Percentiles rank a stretch among this genome's conserved stretches.
phyloP scores from a whole-genome alignment of 1,284 basidiomycete species.

The Ceratorhiza oryzae-sativae region DNA sequence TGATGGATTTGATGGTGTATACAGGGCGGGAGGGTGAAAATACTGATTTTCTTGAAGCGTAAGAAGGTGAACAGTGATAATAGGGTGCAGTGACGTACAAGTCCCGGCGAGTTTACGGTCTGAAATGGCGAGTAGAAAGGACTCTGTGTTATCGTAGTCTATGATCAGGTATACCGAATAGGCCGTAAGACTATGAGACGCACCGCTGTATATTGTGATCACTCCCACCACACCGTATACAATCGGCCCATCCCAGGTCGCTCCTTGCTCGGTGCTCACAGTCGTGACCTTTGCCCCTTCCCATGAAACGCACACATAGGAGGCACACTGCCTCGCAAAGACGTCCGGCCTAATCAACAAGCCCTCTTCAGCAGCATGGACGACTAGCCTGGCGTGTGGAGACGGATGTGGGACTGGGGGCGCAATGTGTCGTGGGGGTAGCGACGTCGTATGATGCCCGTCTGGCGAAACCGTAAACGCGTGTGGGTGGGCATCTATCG shows the following conservation, averaged over 20 bases:
- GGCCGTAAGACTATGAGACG: constrained; percentile 41
- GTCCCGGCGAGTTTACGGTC: constrained; percentile 65
- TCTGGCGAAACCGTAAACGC: constrained; percentile 25
- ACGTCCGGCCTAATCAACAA: constrained; percentile 67
- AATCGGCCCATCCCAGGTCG: constrained; percentile 63
- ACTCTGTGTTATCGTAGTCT: constrained; percentile 55
- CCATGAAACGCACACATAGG: constrained; percentile 67
- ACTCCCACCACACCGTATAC: constrained; percentile 77
- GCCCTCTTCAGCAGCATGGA: constrained; percentile 65
- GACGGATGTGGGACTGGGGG: constrained; percentile 74
- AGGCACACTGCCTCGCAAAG: constrained; percentile 48
- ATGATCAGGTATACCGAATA: background rate
- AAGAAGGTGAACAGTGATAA: background rate
- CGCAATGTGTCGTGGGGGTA: constrained; percentile 68
- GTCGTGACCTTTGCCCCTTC: constrained; percentile 61
- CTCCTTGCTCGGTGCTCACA: constrained; percentile 32
- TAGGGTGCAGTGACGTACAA: constrained; percentile 56
- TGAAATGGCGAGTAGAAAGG: constrained; percentile 73
- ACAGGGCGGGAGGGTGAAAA: constrained; percentile 66
- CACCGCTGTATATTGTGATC: constrained; percentile 72
- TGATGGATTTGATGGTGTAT: constrained; percentile 69
- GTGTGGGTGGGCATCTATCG: constrained; percentile 14
- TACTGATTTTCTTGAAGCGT: constrained; percentile 54
- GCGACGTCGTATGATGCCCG: constrained; percentile 13
- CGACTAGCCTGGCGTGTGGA: constrained; percentile 69